phyloP scores from a whole-genome alignment of 2,329 filamentous ascomycete genomes.

The Colletotrichum sp. region DNA sequence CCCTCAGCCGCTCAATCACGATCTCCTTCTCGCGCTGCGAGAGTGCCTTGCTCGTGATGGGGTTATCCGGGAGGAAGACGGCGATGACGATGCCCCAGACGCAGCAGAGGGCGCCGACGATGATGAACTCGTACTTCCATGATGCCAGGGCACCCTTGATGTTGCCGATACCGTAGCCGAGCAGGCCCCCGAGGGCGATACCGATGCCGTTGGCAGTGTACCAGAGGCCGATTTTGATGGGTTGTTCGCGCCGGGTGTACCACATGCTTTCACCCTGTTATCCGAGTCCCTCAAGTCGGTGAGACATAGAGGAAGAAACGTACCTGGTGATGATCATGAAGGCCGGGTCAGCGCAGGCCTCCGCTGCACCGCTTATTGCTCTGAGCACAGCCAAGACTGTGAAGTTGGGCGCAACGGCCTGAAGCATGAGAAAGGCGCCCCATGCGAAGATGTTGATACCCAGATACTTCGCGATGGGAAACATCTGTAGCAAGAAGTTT shows the following conservation, averaged over 20 bases:
- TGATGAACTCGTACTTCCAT: not conserved
- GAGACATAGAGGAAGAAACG: rapidly evolving
- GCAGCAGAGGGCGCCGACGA: not conserved
- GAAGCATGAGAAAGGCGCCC: not conserved
- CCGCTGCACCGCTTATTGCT: not conserved
- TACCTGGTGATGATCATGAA: not conserved
- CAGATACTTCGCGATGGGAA: not conserved
- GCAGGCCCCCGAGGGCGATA: not conserved
- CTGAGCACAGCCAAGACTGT: not conserved
- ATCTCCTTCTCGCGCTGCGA: not conserved
- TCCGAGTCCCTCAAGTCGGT: not conserved
- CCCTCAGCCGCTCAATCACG: not conserved
- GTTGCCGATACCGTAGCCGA: not conserved
- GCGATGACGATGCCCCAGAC: not conserved
- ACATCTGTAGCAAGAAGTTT: not conserved
- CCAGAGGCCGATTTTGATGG: not conserved
- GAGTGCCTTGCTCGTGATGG: not conserved
- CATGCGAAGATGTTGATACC: not conserved
- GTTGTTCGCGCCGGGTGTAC: not conserved
- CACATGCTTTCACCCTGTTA: not conserved
- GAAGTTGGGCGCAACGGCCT: not conserved
- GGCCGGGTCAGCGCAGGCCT: not conserved
- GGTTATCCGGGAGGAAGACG: not conserved
- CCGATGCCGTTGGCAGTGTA: not conserved
- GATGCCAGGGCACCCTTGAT: not conserved